Conservation (phyloP, 1,139 yeast genomes). For the Yamadazyma oceani region DNA sequence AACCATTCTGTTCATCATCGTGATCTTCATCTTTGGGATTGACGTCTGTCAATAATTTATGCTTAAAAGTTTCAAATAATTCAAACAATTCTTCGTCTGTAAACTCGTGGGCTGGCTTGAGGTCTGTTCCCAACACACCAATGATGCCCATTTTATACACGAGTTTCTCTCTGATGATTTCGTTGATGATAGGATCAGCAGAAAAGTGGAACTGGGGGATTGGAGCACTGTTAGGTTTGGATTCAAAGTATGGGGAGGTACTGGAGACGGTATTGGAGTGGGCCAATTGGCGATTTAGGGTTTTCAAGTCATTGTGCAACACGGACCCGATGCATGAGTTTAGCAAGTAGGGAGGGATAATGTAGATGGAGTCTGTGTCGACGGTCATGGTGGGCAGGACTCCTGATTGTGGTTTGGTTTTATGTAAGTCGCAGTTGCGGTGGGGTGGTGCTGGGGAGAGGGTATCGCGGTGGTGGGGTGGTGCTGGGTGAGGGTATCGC, state of each 20-base stretch:
- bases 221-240: slow-evolving; percentile 8
- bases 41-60: slow-evolving; percentile 21
- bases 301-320: slow-evolving; percentile 26
- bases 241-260: slow-evolving; percentile 8
- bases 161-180: slow-evolving; percentile 36
- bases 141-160: slow-evolving; percentile 36
- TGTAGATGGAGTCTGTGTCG: slow-evolving; percentile 19
- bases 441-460: background rate
- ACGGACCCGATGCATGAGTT: slow-evolving; percentile 38
- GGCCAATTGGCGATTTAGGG: slow-evolving; percentile 27
- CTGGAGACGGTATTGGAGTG: slow-evolving; percentile 19
- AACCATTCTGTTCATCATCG: slow-evolving; percentile 5
- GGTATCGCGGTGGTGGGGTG: no score
- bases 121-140: slow-evolving; percentile 40
- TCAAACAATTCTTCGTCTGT: slow-evolving; percentile 33
- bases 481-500: no score
- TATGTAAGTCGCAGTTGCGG: background rate
- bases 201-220: slow-evolving; percentile 24
- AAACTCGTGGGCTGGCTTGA: slow-evolving; percentile 26
- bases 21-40: slow-evolving; percentile 5
- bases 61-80: slow-evolving; percentile 33
- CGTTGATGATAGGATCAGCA: slow-evolving; percentile 31
- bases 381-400: slow-evolving; percentile 6
- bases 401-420: no score
- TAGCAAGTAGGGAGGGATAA: slow-evolving; percentile 47